Conservation (phyloP, 75 land plant genomes). For the Picea sitchensis region DNA sequence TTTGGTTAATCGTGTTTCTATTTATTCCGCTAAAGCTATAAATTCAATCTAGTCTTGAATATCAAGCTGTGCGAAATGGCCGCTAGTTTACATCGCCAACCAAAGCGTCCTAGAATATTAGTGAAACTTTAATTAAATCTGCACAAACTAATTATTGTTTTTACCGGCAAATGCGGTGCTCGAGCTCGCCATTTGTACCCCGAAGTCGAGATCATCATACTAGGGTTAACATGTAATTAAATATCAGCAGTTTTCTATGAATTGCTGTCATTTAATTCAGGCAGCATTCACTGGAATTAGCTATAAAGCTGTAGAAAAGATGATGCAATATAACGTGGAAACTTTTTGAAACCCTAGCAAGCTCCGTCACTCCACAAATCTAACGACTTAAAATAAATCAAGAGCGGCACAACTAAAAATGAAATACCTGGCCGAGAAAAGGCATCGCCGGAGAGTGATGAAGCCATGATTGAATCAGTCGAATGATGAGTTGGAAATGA, state of each 20-base stretch:
- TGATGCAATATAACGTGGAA: not conserved
- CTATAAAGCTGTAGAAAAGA: not conserved
- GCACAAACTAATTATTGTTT: too few species aligned
- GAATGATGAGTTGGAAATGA: not conserved
- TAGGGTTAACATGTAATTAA: not conserved
- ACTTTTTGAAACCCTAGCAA: not conserved
- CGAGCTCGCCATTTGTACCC: not conserved
- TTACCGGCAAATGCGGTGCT: not conserved
- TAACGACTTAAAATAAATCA: not conserved
- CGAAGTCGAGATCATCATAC: not conserved
- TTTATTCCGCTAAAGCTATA: too few species aligned
- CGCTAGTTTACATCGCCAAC: too few species aligned
- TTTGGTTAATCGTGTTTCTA: too few species aligned
- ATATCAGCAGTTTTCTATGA: not conserved
- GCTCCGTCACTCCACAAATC: not conserved
- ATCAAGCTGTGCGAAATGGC: too few species aligned
- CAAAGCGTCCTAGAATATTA: too few species aligned
- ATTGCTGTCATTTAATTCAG: not conserved
- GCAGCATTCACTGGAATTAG: not conserved
- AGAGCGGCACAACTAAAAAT: not conserved
- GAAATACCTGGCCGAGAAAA: conserved; percentile 2
- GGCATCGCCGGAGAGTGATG: not conserved
- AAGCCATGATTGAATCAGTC: not conserved
- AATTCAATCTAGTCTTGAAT: too few species aligned
- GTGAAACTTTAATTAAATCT: too few species aligned